Evolutionary conservation across 805 yeast genomes (phyloP), one percentile per base, ranked within the genome.

Genomic region (Wickerhamomyces tratensis): DNA sequence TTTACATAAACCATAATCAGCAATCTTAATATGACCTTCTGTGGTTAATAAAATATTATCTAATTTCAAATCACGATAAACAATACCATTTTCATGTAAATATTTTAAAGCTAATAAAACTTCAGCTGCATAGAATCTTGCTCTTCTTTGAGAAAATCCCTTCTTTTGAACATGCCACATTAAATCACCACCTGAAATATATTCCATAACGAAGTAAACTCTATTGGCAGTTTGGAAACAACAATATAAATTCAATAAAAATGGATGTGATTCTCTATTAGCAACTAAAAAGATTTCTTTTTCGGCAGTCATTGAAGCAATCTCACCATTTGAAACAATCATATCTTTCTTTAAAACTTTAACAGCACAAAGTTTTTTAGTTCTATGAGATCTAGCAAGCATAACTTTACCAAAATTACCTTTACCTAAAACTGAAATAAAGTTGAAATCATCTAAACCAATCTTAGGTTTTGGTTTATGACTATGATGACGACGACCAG

Each of bases 111-210:
- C 98, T 42, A 93, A 66, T 48, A 91, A 69, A 3, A 93, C 97
- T 62, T 93, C 98, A 35, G 97, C 95, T 2, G 98, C 98, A 62
- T 93, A 93, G 59, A 89, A 93, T 63, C 93, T 94, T 9, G 98
- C 99, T 52, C 97, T 75, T 50, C 84, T 78, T 14, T 89, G 82
- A 2, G 96, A 80, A 57, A 93, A 84, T 54, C 91, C 75, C 46
- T 85, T 84, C 56, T 87, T 86, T 64, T 93, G 98, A 54, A 93
- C 94, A 61, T 93, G 99, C 95, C 96, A 89, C 98, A 93, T 93
- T 57, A 93, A 74, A 67, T 93, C 99, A 62, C 99, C 99, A 45
- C 98, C 99, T 20, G 94, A 81, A 41, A 93, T 82, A 58, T 88
- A 93, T 62, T 93, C 98, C 99, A 93, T 93, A 13, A 95, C 98